These are phyloP conservation scores for Capsicum baccatum DNA, from an alignment of 257 asterid species.

Conservation along the genomic window DNA sequence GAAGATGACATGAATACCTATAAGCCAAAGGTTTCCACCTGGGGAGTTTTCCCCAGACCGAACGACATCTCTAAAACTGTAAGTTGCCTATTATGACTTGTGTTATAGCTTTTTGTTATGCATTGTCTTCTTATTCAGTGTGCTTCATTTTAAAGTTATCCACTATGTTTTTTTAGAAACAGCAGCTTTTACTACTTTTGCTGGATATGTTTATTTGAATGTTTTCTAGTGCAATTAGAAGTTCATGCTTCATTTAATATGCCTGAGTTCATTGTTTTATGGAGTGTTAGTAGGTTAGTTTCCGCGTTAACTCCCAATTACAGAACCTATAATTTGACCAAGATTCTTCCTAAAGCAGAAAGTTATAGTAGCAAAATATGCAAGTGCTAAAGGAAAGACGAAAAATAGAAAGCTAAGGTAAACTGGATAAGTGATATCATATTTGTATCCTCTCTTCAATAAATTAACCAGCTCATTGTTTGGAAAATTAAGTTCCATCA, in stretches of 20 bases:
- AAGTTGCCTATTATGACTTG: conserved; percentile 37
- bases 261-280: not conserved
- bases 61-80: conserved; percentile 81
- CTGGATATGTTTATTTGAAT: no score
- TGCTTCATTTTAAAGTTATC: not conserved
- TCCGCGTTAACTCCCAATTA: conserved; percentile 1
- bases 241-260: conserved; percentile 22
- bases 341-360: conserved; percentile 23
- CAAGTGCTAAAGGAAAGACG: not conserved
- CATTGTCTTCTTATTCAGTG: not conserved
- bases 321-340: not conserved
- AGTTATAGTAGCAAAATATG: not conserved
- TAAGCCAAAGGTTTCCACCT: conserved; percentile 95
- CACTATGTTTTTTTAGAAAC: not conserved
- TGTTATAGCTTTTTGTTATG: not conserved
- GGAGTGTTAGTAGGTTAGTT: not conserved
- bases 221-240: not conserved
- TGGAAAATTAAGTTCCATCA: not conserved
- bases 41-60: conserved; percentile 98
- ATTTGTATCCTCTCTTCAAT: not conserved
- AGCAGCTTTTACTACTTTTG: not conserved
- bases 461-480: conserved; percentile 1
- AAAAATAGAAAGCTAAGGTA: not conserved
- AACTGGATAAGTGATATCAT: not conserved
- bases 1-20: conserved; percentile 59